Base-by-base conservation (phyloP, 139 green algal species). In the Micractinium sp. region DNA sequence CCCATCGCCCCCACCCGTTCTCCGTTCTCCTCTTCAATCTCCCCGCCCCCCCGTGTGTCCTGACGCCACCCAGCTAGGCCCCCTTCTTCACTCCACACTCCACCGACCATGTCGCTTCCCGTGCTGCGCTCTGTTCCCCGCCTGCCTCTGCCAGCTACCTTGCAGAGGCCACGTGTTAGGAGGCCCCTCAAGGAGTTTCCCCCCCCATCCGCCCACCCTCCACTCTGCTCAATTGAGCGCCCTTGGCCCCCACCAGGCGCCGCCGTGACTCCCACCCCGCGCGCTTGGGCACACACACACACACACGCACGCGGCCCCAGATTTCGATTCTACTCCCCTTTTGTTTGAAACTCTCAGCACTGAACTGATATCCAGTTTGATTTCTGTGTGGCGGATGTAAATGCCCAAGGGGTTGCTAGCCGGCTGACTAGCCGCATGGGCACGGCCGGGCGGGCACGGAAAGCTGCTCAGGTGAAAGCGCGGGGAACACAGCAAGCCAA, bases 341-440 rank as follows among this genome's bases (percentile, higher is more conserved):
- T 77, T 61, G 76, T 61, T 82, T 13, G 15, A 60, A 27, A 56
- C 71, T 31, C 71, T 71, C 7, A 77, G 71, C 71, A 77, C 71
- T 77, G 71, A n/a, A 77, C 71, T 77, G 71, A n/a, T 77, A 77
- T 77, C 36, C 31, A 3, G 71, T 77, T 77, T 77, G 71, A 77
- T 77, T 77, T 56, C 47, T 56, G 47, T 9, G 47, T 56, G 47
- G 47, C 47, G 47, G 47, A 56, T 56, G 47, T 56, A 56, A 56
- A n/a, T n/a, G 47, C 47, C 47, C 47, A 56, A 56, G 47, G 5
- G 5, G 47, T 56, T 56, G 47, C 47, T 56, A 56, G 47, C 47
- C 47, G 47, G 47, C 47, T 16, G 47, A 9, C 47, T 5, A 56
- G 47, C 7, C 9, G 47, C 5, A 56, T 9, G 9, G 47, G 47